Evolutionary conservation across 1,284 basidiomycete species (phyloP).

Genomic region (Sparassis latifolia): DNA sequence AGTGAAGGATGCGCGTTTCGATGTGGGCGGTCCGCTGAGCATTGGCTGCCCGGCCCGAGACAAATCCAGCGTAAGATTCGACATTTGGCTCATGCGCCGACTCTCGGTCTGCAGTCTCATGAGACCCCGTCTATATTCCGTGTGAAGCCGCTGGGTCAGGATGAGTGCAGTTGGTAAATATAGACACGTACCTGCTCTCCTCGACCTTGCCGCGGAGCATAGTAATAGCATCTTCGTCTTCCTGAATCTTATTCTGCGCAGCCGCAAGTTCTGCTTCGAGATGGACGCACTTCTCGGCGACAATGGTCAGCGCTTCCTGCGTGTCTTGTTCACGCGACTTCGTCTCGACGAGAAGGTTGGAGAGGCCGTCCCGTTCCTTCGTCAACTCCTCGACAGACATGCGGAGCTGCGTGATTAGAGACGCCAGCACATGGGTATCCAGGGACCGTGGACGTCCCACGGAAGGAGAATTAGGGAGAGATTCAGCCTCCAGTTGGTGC

Average conservation of each 20-base stretch:
- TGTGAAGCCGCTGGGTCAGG: constrained; percentile 4
- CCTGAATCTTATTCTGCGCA: constrained; percentile 55
- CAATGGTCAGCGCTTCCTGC: constrained; percentile 51
- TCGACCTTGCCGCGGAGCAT: constrained; percentile 85
- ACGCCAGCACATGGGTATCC: constrained; percentile 69
- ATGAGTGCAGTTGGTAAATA: constrained; percentile 1
- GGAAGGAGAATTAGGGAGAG: constrained; percentile 34
- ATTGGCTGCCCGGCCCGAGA: constrained; percentile 38
- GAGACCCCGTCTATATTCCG: constrained; percentile 59
- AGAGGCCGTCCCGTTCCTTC: constrained; percentile 61
- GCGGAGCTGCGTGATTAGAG: constrained; percentile 64
- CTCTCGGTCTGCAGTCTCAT: constrained; percentile 88
- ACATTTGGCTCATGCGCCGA: constrained; percentile 53
- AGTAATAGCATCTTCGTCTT: constrained; percentile 78
- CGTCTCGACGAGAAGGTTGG: constrained; percentile 41
- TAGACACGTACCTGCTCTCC: constrained; percentile 64
- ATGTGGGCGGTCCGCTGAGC: constrained; percentile 37
- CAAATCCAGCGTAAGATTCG: constrained; percentile 45
- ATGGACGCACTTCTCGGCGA: constrained; percentile 56
- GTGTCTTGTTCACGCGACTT: constrained; percentile 50
- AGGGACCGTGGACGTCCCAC: constrained; percentile 45
- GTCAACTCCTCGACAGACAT: constrained; percentile 53
- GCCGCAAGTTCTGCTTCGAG: constrained; percentile 57
- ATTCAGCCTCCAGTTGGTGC: constrained; percentile 63
- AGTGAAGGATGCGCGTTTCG: constrained; percentile 66